Base-by-base conservation (phyloP, 257 asterid genomes). In the Asclepias syriaca region DNA sequence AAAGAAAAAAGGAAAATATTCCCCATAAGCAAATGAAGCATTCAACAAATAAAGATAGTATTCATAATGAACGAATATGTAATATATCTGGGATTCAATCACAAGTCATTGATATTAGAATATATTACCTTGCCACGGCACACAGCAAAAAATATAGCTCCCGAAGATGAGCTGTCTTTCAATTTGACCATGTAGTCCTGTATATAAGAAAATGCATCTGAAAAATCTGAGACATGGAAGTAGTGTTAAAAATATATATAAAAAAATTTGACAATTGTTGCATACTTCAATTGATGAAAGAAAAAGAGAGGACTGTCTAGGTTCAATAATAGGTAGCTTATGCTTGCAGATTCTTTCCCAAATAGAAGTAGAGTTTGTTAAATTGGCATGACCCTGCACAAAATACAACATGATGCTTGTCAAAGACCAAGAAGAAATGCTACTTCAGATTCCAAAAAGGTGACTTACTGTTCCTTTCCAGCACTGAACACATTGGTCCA, bases 321-420 rank as follows among this genome's bases (percentile, higher is more conserved):
- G 99, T 83, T 94, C 99, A 78, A 94, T 90, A 59, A 94, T 98
- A 73, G 99, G 98, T 69, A 84, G 84, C 87, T 94, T 94, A 71
- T 87, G 81, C 83, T 87, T 94, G 87, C 99, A 91, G 74, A 94
- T 94, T 77, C 99, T 91, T 83, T 94, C 99, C 99, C 99, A 94
- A 54, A 91, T 80, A 76, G 98, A 81, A 69, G 87, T 81, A 50
- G 96, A 84, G 83, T 78, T 85, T 65, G 90, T 48, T 77, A 81
- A 75, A 76, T 80, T 86, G 74, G 79, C 84, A 54, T 85, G 87
- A 72, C 81, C 91, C 98, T 94, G 86, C 66, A 82, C 51, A 77
- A 45, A 39, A 64, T 64, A 70, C 50, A 58, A 68, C 68, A 68
- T 55, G 37, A 51, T 77, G 66, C 49, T 61, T 78, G 71, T 58